These are phyloP conservation scores for Ophiocordyceps camponoti-floridani DNA, from an alignment of 2,329 filamentous ascomycete species.

Conservation along the genomic window DNA sequence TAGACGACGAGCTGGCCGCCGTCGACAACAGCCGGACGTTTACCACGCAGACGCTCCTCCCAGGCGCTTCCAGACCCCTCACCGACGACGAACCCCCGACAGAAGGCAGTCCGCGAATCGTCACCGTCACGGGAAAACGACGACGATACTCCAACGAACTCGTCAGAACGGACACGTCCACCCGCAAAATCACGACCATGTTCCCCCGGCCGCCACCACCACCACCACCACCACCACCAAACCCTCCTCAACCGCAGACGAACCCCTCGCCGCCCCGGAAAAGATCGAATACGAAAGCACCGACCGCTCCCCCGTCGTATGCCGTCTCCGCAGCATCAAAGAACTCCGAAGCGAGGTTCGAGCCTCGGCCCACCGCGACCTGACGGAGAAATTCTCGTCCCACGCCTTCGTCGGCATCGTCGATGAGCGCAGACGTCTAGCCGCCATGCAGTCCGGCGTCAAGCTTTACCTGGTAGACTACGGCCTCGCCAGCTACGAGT, in stretches of 20 bases:
- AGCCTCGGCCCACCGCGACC: constrained; percentile 61
- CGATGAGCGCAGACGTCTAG: constrained; percentile 69
- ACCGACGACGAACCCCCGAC: constrained; percentile 6
- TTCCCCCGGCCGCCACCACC: constrained; percentile 27
- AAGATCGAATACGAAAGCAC: constrained; percentile 53
- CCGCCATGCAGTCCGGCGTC: constrained; percentile 83
- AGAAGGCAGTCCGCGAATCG: constrained; percentile 13
- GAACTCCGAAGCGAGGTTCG: constrained; percentile 67
- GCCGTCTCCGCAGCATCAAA: constrained; percentile 70
- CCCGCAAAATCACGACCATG: constrained; percentile 95
- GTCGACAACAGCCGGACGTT: constrained; percentile 93
- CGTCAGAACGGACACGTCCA: constrained; percentile 71
- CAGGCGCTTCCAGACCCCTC: constrained; percentile 29
- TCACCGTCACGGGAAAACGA: constrained; percentile 19
- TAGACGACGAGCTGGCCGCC: constrained; percentile 59
- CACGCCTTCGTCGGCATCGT: constrained; percentile 91
- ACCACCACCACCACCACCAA: constrained; percentile 22
- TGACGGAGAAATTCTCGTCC: constrained; percentile 73
- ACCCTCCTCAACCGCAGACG: constrained; percentile 11
- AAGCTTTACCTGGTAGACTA: constrained; percentile 91
- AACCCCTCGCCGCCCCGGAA: constrained; percentile 21
- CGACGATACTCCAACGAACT: constrained; percentile 49
- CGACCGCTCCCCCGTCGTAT: constrained; percentile 50
- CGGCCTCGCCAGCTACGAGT: constrained; percentile 68
- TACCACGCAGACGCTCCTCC: constrained; percentile 78